These are phyloP conservation scores for Xerocomus brunneocitrinus DNA, from an alignment of 768 basidiomycete species.

Conservation along the genomic window DNA sequence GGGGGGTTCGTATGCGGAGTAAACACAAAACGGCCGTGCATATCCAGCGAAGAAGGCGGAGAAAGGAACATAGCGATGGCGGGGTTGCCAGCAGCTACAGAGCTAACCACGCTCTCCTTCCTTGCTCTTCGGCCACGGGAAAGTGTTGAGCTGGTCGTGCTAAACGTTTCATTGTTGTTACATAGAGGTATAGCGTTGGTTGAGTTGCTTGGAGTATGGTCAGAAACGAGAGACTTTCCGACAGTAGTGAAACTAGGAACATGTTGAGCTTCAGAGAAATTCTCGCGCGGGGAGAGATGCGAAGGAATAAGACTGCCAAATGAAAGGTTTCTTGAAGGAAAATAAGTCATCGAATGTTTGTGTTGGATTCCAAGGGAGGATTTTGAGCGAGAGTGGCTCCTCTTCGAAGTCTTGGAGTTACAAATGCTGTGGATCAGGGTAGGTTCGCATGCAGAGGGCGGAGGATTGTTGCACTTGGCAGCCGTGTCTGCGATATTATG, in stretches of 20 bases:
- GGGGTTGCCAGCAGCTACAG: constrained; percentile 2
- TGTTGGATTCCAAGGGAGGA: constrained; percentile 3
- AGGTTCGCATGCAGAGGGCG: background rate
- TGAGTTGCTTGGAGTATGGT: background rate
- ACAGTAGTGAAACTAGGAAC: constrained; percentile 11
- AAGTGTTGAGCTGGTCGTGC: background rate
- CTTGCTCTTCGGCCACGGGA: constrained; percentile 17
- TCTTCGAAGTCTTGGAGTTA: constrained; percentile 1
- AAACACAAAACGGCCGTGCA: background rate
- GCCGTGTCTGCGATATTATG: constrained; percentile 44
- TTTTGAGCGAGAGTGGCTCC: constrained; percentile 18
- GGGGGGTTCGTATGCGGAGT: constrained; percentile 3
- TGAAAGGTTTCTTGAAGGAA: constrained; percentile 15
- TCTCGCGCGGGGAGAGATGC: constrained; percentile 12
- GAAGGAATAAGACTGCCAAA: constrained; percentile 12
- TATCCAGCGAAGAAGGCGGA: constrained; percentile 16
- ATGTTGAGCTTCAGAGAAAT: background rate
- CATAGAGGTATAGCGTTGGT: background rate
- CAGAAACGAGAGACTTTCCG: constrained; percentile 7
- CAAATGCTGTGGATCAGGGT: background rate
- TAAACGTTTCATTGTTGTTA: background rate
- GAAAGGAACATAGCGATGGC: constrained; percentile 26
- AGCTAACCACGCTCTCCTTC: constrained; percentile 8
- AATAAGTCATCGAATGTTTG: background rate
- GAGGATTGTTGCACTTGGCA: background rate